Evolutionary conservation across 73 alveolate genomes (phyloP).

Genomic region (Symbiodinium natans): DNA sequence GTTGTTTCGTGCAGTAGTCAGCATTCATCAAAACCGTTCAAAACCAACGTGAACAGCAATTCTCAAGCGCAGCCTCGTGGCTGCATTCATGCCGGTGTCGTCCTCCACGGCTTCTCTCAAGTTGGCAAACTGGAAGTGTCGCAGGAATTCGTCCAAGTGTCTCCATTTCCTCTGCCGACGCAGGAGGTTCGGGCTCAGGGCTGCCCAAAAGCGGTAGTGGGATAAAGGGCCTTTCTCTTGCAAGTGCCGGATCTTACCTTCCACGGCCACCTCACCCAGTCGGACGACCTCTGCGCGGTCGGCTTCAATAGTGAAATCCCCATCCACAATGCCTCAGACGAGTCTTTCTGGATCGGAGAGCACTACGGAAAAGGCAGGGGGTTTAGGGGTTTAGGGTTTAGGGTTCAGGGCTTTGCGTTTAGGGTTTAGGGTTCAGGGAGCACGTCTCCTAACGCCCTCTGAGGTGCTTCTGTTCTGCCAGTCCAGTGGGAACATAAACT

Average conservation of each 20-base stretch:
- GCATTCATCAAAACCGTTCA: no score
- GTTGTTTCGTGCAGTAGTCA: no score
- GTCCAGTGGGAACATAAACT: slow-evolving; percentile 79
- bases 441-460: no score
- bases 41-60: no score
- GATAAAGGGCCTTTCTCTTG: neutral
- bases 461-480: slow-evolving; percentile 45
- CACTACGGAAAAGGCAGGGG: no score
- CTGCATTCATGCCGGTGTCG: neutral
- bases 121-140: neutral
- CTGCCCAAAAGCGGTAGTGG: neutral
- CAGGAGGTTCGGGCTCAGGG: slow-evolving; percentile 3
- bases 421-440: no score
- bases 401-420: no score
- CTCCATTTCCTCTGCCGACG: neutral
- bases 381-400: no score
- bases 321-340: neutral
- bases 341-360: no score
- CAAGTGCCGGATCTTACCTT: neutral
- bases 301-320: slow-evolving; percentile 50
- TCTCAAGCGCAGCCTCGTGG: no score
- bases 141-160: neutral
- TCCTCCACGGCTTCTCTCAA: neutral
- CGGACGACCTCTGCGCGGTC: slow-evolving; percentile 27
- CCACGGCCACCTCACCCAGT: slow-evolving; percentile 53